These are phyloP conservation scores for Astragalus membranaceus DNA, from an alignment of 306 rosid species.

Conservation along the genomic window DNA sequence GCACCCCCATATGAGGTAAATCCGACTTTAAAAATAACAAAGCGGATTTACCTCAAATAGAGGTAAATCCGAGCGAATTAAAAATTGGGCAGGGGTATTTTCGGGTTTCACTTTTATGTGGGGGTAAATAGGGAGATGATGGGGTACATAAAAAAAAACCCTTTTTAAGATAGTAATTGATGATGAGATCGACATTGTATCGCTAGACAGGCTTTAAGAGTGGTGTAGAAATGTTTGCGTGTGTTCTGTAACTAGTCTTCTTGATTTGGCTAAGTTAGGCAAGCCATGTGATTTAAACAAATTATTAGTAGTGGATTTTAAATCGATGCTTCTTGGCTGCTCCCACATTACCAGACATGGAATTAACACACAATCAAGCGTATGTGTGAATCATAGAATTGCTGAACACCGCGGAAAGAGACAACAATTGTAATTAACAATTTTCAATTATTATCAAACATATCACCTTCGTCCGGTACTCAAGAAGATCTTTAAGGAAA, in stretches of 20 bases:
- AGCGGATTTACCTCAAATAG: no score
- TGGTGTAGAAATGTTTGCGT: background rate
- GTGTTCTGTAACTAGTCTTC: background rate
- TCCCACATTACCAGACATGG: constrained; percentile 8
- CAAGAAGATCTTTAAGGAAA: no score
- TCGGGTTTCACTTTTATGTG: no score
- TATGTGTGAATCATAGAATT: background rate
- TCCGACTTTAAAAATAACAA: no score
- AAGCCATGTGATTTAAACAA: constrained; percentile 37
- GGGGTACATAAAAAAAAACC: no score
- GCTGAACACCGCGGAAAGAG: background rate
- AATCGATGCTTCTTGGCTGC: background rate
- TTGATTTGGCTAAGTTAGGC: constrained; percentile 12
- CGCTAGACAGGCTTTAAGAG: background rate
- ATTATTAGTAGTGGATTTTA: constrained; percentile 11
- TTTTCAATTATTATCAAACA: no score
- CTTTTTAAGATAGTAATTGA: background rate
- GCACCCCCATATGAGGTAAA: no score
- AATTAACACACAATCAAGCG: background rate
- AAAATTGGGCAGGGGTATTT: no score
- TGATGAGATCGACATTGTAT: background rate
- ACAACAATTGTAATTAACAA: background rate
- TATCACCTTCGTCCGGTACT: no score
- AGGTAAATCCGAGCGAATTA: no score
- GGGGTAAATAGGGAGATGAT: no score